Evolutionary conservation across 176 grass and related monocot species (phyloP), one percentile per base, ranked within the genome.

Genomic region (Lolium perenne): DNA sequence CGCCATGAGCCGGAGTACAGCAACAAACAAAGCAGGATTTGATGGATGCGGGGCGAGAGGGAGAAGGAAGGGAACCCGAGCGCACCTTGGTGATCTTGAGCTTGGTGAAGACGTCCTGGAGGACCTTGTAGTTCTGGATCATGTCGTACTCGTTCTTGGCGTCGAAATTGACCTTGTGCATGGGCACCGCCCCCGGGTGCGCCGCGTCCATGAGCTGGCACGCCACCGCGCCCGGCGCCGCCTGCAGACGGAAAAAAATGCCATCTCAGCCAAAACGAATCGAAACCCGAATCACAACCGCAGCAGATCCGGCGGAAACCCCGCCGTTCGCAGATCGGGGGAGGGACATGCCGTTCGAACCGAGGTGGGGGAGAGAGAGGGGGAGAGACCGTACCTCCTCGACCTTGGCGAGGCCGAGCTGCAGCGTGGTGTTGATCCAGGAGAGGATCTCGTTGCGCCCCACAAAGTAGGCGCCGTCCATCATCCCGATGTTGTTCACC

Each of bases 51-150:
- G 23, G 61, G 13, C n/a, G 11, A 11, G 53, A 16, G 53, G 16
- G 55, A 13, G 9, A 54, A 43, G 16, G 54, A 21, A 35, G 32
- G 55, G 9, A 7, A 54, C 26, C 18, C 18, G 21, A 68, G 7
- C 54, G 55, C 72, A 97, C 97, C 97, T 99, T 99, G 17, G 87
- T 99, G 73, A 99, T 91, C 89, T 99, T 99, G 2, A 96, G 89
- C 62, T 94, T 99, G 77, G 94, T 99, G 85, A 99, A 99, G 1
- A 99, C 94, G 16, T 99, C 97, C 92, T 99, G 97, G 50, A 99
- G 92, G 0, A 99, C 97, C 90, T 99, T 99, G 61, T 99, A 99
- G 69, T 99, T 99, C 85, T 99, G 97, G 38, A 99, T 99, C 97
- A 99, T 99, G 1, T 99, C 97, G 26, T 99, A 99, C 75, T 99